These are phyloP conservation scores for Aspergillus luchuensis DNA, from an alignment of 2,329 filamentous ascomycete species.

Conservation along the genomic window DNA sequence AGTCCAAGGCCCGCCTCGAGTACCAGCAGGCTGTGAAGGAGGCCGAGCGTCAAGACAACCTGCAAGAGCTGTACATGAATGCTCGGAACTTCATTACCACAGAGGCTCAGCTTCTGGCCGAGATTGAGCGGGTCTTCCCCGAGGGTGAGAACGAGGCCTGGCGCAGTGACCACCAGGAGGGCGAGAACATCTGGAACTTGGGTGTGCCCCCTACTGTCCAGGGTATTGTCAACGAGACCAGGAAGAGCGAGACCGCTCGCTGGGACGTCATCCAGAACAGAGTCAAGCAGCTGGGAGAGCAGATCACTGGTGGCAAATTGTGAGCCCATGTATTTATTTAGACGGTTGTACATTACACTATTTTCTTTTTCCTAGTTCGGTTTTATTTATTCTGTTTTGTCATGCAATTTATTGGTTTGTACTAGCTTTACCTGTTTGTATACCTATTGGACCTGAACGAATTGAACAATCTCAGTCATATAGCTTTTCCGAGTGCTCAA, in stretches of 20 bases:
- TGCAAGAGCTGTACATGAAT: conserved; percentile 89
- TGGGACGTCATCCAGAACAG: conserved; percentile 56
- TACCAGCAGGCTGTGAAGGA: conserved; percentile 55
- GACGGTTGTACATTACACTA: conserved; percentile 27
- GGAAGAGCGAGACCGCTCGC: conserved; percentile 35
- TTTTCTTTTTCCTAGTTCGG: conserved; percentile 3
- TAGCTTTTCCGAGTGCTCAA: neutral
- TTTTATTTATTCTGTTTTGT: conserved; percentile 7
- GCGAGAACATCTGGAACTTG: conserved; percentile 56
- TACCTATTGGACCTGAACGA: conserved; percentile 16
- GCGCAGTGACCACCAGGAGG: conserved; percentile 45
- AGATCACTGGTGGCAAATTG: conserved; percentile 68
- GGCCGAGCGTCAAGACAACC: conserved; percentile 65
- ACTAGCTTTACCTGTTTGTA: conserved; percentile 17
- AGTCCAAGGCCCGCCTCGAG: conserved; percentile 41
- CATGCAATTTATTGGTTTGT: conserved; percentile 8
- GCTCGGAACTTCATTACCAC: conserved; percentile 83
- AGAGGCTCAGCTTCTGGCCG: conserved; percentile 72
- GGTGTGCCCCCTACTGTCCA: conserved; percentile 48
- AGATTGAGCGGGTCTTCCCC: conserved; percentile 76
- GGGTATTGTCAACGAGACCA: conserved; percentile 32
- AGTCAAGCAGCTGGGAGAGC: conserved; percentile 66
- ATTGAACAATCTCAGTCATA: neutral
- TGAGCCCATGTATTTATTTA: conserved; percentile 24
- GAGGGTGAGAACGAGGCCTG: conserved; percentile 54